A percentile compares a stretch with the other conserved stretches of the same genome.
Conservation (phyloP, 2,329 filamentous ascomycete genomes). For the Alternaria gansuensis region DNA sequence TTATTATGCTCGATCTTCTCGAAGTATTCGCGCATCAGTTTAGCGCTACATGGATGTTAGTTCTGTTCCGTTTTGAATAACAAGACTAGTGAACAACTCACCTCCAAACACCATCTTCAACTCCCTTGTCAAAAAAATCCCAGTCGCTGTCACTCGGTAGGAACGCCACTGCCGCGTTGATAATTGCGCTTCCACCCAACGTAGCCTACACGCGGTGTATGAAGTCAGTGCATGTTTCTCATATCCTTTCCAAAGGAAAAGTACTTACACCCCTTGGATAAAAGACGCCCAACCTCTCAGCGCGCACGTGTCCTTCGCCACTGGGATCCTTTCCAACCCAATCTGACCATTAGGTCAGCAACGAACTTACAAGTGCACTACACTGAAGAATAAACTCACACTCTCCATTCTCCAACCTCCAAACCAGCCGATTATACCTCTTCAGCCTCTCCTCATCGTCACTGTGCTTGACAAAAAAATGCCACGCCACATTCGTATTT, state of each 20-base stretch:
- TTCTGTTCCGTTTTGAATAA: neutral
- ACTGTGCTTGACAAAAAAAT: constrained; percentile 69
- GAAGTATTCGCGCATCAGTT: constrained; percentile 30
- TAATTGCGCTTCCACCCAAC: constrained; percentile 29
- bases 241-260: neutral
- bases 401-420: constrained; percentile 28
- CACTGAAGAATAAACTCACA: constrained; percentile 5
- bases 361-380: no score
- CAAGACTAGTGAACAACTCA: neutral
- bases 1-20: constrained; percentile 33
- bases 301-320: constrained; percentile 42
- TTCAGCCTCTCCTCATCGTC: constrained; percentile 60
- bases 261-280: constrained; percentile 27
- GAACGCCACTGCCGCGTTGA: constrained; percentile 29
- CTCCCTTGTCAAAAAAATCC: constrained; percentile 30
- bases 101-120: constrained; percentile 31
- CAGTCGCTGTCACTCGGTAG: constrained; percentile 33
- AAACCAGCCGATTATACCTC: constrained; percentile 52
- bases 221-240: neutral
- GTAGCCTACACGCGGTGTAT: constrained; percentile 7
- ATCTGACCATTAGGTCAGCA: constrained; percentile 2
- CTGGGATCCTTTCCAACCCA: constrained; percentile 30
- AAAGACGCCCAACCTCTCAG: constrained; percentile 41
- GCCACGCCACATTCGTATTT: constrained; percentile 59
- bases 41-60: constrained; percentile 8